Evolutionary conservation across 2,329 filamentous ascomycete genomes (phyloP), one percentile per base, ranked within the genome.

Genomic region (Aureobasidium leucospermi): DNA sequence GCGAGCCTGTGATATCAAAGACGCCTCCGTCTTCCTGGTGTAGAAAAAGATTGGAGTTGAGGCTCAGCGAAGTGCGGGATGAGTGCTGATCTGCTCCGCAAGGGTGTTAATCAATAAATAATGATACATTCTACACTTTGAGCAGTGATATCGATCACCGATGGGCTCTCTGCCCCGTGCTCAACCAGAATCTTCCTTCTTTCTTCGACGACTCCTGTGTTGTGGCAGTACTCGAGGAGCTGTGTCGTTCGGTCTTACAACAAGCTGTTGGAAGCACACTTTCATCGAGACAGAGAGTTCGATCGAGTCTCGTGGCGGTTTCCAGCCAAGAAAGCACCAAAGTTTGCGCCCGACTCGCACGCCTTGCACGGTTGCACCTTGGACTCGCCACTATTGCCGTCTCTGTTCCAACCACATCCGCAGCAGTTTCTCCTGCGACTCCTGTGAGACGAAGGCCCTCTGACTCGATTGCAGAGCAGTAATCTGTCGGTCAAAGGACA

Each of bases 161-260:
- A 57, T 57, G 51, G 28, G 15, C 32, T 8, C 11, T 47, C 36
- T 48, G 55, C 55, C 55, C 55, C 48, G 55, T 58, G 55, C 55
- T 58, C 43, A 43, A 23, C 32, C 32, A 56, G 52, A 56, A n/a
- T 34, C 41, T 56, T 45, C 41, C 9, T 56, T 56, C 41, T 38
- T 55, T 36, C 39, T 53, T n/a, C 28, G 32, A 42, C 15, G 15
- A 41, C n/a, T 34, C n/a, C 52, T 46, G 48, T 41, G 19, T 13
- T 29, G 16, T 42, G 39, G 23, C 15, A 19, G 39, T 10, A 16
- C 1, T n/a, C 11, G 34, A 9, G 34, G 23, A 23, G 23, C 23
- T 23, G 23, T 23, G 23, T 23, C 23, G 23, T 23, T 23, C 23
- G 23, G 23, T 23, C 23, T 23, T 23, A 23, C 15, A 15, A n/a